Percentiles rank a stretch among this genome's conserved stretches.
Conservation (phyloP, 2,329 filamentous ascomycete genomes). For the Colletotrichum abscissum region DNA sequence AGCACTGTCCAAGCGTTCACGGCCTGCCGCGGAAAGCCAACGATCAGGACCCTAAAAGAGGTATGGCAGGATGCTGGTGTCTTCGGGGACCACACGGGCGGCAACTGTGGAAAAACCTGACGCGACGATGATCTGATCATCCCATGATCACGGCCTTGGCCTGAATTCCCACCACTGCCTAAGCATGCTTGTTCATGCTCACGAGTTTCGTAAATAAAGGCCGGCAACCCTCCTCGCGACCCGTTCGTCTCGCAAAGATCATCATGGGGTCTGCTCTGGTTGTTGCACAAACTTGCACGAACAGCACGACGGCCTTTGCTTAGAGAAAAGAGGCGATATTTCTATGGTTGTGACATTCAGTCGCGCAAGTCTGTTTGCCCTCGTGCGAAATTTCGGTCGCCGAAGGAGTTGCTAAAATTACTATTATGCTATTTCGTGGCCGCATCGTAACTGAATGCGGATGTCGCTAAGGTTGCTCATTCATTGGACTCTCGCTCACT, state of each 20-base stretch:
- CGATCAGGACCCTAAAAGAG: neutral
- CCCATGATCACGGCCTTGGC: neutral
- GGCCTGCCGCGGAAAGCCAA: neutral
- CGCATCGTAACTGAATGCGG: neutral
- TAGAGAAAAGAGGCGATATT: no score
- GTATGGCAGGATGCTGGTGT: neutral
- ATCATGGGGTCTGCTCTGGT: neutral
- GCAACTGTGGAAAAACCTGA: neutral
- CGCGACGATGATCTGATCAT: neutral
- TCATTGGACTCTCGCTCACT: no score
- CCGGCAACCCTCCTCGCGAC: neutral
- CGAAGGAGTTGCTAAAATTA: neutral
- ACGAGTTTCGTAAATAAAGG: neutral
- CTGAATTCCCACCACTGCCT: no score
- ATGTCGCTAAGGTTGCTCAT: neutral
- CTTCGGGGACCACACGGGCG: neutral
- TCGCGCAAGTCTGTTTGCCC: neutral
- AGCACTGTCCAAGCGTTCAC: constrained; percentile 30
- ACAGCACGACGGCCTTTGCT: neutral
- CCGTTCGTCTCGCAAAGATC: neutral
- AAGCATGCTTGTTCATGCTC: neutral
- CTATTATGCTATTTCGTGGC: neutral
- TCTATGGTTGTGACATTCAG: neutral
- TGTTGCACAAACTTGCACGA: neutral
- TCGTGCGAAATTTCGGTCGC: neutral